A percentile compares a stretch with the other conserved stretches of the same genome.
Evolutionary conservation across 352 stramenopile genomes (phyloP).

Genomic region (Phytophthora kernoviae): DNA sequence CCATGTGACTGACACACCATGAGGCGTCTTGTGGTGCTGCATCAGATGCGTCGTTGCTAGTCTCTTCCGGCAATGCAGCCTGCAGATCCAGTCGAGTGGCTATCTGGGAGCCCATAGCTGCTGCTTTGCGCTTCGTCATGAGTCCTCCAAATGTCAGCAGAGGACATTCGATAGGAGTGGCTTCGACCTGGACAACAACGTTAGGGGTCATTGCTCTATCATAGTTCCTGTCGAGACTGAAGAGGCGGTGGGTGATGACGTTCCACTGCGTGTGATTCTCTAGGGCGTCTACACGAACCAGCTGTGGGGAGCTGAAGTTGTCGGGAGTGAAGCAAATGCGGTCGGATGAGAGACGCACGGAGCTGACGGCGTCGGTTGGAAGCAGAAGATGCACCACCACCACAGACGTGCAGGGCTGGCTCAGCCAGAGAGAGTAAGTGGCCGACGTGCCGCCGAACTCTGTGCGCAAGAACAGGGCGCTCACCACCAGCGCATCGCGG

Average conservation of each 20-base stretch:
- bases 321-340: constrained; percentile 75
- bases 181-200: constrained; percentile 55
- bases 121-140: constrained; percentile 50
- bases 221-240: constrained; percentile 70
- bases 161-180: constrained; percentile 33
- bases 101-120: constrained; percentile 30
- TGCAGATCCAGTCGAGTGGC: constrained; percentile 40
- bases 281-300: constrained; percentile 63
- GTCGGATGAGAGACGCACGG: constrained; percentile 62
- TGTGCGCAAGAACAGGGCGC: constrained; percentile 52
- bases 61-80: constrained; percentile 19
- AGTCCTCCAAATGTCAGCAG: constrained; percentile 55
- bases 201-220: constrained; percentile 53
- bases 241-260: constrained; percentile 64
- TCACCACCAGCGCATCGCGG: constrained; percentile 42
- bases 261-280: constrained; percentile 51
- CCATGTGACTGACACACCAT: constrained; percentile 61
- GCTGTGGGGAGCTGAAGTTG: constrained; percentile 59
- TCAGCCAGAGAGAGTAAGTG: constrained; percentile 66
- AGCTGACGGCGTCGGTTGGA: constrained; percentile 41
- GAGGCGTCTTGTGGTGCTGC: constrained; percentile 11
- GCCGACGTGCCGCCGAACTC: constrained; percentile 62
- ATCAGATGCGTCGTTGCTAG: constrained; percentile 1
- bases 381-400: constrained; percentile 77
- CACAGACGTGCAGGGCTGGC: constrained; percentile 57